Conservation (phyloP, 1,284 basidiomycete species). For the Vanrija humicola region DNA sequence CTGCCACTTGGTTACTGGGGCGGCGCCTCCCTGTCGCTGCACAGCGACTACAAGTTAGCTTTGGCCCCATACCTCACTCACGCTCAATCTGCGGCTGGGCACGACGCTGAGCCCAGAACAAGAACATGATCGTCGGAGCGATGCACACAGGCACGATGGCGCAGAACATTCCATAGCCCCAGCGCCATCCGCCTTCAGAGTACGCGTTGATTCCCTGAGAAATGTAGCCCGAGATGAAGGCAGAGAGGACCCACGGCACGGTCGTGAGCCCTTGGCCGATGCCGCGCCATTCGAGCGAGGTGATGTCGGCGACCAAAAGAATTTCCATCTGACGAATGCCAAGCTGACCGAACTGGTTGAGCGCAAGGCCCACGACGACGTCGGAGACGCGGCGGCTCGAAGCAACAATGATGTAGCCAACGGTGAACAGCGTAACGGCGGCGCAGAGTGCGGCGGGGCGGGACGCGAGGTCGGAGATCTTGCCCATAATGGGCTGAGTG, state of each 20-base stretch:
- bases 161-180: constrained; percentile 51
- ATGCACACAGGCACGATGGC: constrained; percentile 5
- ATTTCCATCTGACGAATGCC: constrained; percentile 48
- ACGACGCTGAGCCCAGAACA: constrained; percentile 44
- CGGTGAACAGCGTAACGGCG: constrained; percentile 31
- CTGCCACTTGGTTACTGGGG: too few relatives aligned
- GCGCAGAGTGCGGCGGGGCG: constrained; percentile 27
- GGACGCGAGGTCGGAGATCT: constrained; percentile 33
- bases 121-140: constrained; percentile 30
- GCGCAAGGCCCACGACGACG: constrained; percentile 2
- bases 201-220: constrained; percentile 56
- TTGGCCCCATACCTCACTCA: too few relatives aligned
- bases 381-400: constrained; percentile 11
- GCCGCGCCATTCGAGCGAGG: constrained; percentile 68
- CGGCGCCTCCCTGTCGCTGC: background rate
- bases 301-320: constrained; percentile 59
- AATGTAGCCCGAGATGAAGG: constrained; percentile 34
- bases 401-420: constrained; percentile 39
- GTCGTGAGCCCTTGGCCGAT: constrained; percentile 64
- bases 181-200: constrained; percentile 59
- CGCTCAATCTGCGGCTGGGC: constrained; percentile 36
- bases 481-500: constrained; percentile 44
- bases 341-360: constrained; percentile 7
- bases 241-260: constrained; percentile 57
- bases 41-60: too few relatives aligned